A percentile compares a stretch with the other conserved stretches of the same genome.
Conservation (phyloP, 2,329 filamentous ascomycete genomes). For the Zymoseptoria tritici region DNA sequence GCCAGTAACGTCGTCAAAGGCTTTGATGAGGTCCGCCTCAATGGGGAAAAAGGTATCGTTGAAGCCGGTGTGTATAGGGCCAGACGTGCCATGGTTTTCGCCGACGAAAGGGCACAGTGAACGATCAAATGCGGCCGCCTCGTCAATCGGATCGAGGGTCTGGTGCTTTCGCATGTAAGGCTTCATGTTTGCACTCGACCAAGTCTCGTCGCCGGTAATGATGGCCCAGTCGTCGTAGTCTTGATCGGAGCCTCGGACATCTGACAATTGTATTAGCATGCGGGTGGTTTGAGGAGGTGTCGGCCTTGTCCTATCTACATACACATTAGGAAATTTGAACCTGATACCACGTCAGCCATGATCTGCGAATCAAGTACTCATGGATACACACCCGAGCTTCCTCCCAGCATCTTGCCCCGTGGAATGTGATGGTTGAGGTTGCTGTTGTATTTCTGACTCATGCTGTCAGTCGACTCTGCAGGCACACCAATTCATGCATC, state of each 20-base stretch:
- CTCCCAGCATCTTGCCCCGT: conserved; percentile 31
- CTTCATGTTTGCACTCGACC: conserved; percentile 41
- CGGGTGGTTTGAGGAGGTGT: conserved; percentile 29
- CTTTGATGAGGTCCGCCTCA: conserved; percentile 26
- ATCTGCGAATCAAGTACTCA: neutral
- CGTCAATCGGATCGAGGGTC: conserved; percentile 29
- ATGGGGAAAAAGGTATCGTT: conserved; percentile 25
- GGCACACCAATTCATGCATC: neutral
- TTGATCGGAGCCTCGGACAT: conserved; percentile 37
- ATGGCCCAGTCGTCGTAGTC: conserved; percentile 45
- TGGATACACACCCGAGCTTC: conserved; percentile 8
- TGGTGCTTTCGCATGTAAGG: conserved; percentile 39
- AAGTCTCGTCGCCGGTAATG: conserved; percentile 36
- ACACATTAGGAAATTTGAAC: neutral
- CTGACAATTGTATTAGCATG: conserved; percentile 7
- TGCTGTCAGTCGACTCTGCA: neutral
- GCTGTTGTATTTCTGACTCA: neutral
- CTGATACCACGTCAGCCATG: neutral
- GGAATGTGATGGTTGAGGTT: conserved; percentile 5
- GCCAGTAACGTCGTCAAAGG: conserved; percentile 24
- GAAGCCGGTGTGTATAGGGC: conserved; percentile 26
- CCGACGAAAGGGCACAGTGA: conserved; percentile 13
- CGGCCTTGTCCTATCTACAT: conserved; percentile 1
- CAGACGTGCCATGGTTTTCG: conserved; percentile 22
- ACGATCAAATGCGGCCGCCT: conserved; percentile 13